Conservation (phyloP, 2,329 filamentous ascomycete genomes). For the Penicillium sp. region DNA sequence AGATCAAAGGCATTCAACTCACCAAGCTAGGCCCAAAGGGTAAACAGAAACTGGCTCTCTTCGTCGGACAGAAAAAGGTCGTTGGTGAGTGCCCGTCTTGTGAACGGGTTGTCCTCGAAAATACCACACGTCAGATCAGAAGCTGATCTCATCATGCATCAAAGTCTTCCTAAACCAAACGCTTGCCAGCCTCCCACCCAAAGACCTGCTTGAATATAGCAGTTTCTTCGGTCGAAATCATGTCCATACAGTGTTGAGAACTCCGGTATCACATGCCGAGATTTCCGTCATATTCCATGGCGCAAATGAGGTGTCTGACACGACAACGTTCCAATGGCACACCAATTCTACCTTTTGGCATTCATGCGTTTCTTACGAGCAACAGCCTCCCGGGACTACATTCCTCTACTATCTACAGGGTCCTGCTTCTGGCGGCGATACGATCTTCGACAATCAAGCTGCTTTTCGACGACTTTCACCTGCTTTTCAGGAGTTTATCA, state of each 20-base stretch:
- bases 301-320: background rate
- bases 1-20: no score
- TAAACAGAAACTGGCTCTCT: no score
- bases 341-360: background rate
- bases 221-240: background rate
- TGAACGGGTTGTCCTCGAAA: no score
- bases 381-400: background rate
- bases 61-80: no score
- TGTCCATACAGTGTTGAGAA: background rate
- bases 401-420: background rate
- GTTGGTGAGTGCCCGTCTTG: no score
- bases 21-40: no score
- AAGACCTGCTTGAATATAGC: background rate
- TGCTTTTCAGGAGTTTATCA: no score
- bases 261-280: no score
- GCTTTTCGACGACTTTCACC: no score
- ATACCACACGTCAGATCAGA: no score
- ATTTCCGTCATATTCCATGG: background rate
- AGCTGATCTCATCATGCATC: background rate
- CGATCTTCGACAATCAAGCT: background rate
- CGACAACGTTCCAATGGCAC: background rate
- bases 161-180: background rate
- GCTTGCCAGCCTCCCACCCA: background rate
- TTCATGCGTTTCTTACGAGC: background rate
- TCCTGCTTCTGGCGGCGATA: background rate